Conservation (phyloP, 192 early-diverging fungal species). For the Gryganskiella cystojenkinii region DNA sequence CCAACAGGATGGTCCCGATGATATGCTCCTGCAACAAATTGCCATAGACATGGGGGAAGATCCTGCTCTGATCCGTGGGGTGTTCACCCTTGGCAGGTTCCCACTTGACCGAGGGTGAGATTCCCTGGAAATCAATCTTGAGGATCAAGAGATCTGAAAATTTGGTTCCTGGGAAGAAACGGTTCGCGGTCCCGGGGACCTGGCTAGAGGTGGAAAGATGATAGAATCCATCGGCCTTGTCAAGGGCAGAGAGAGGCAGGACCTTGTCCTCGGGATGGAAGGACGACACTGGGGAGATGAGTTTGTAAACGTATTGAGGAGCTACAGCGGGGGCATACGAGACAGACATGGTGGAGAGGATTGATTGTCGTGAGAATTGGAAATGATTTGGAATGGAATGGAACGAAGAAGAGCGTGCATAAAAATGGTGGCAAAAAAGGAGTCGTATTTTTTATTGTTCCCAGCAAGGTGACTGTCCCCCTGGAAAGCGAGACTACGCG, state of each 20-base stretch:
- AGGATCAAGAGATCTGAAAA: slow-evolving; percentile 41
- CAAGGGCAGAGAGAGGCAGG: slow-evolving; percentile 35
- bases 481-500: no score
- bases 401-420: neutral
- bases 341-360: slow-evolving; percentile 31
- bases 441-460: neutral
- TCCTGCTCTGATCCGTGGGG: slow-evolving; percentile 33
- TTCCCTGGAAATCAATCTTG: slow-evolving; percentile 28
- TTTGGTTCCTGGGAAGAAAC: slow-evolving; percentile 34
- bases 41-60: slow-evolving; percentile 51
- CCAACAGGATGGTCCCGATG: slow-evolving; percentile 17
- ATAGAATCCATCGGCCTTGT: slow-evolving; percentile 51
- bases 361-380: neutral
- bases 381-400: neutral
- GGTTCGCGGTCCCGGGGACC: slow-evolving; percentile 46
- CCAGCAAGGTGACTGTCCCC: no score
- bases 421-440: neutral
- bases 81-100: slow-evolving; percentile 44
- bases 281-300: slow-evolving; percentile 27
- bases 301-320: slow-evolving; percentile 41
- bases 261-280: slow-evolving; percentile 28
- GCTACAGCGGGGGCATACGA: slow-evolving; percentile 22
- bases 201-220: slow-evolving; percentile 36
- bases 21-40: slow-evolving; percentile 27
- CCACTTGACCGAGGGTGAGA: slow-evolving; percentile 35